Percentiles rank a stretch among this genome's conserved stretches.
Conservation (phyloP, 805 yeast species). For the Yarrowia sp. region DNA sequence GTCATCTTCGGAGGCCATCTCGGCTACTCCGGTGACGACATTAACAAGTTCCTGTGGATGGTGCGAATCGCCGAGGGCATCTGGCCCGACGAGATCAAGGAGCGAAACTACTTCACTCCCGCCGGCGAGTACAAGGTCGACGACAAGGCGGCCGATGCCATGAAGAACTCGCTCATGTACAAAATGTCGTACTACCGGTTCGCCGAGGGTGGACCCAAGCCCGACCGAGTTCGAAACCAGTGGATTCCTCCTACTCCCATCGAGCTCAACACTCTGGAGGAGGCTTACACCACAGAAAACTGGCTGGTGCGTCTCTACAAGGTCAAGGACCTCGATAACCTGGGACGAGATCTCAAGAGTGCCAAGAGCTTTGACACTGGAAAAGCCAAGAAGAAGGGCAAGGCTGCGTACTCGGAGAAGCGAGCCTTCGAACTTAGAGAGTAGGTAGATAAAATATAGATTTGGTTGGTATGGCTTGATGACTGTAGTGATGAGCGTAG, state of each 20-base stretch:
- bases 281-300: constrained; percentile 93
- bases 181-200: constrained; percentile 91
- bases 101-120: constrained; percentile 80
- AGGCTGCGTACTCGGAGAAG: constrained; percentile 40
- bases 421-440: constrained; percentile 33
- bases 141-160: constrained; percentile 76
- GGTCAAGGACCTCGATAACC: constrained; percentile 84
- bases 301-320: constrained; percentile 96
- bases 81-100: constrained; percentile 98
- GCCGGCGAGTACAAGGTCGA: constrained; percentile 91
- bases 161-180: constrained; percentile 91
- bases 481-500: no score
- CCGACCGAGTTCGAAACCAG: constrained; percentile 91
- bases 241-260: constrained; percentile 61
- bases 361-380: constrained; percentile 41
- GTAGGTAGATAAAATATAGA: constrained; percentile 37
- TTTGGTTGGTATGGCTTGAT: constrained; percentile 16
- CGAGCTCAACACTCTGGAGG: constrained; percentile 80
- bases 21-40: constrained; percentile 95
- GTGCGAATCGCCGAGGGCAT: constrained; percentile 97
- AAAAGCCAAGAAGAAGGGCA: constrained; percentile 41
- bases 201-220: constrained; percentile 67
- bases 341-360: constrained; percentile 69
- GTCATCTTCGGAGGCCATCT: constrained; percentile 92
- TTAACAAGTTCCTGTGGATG: constrained; percentile 98